Percentiles rank a stretch among this genome's conserved stretches.
Evolutionary conservation across 2,329 filamentous ascomycete species (phyloP).

Genomic region (Celoporthe dispersa): DNA sequence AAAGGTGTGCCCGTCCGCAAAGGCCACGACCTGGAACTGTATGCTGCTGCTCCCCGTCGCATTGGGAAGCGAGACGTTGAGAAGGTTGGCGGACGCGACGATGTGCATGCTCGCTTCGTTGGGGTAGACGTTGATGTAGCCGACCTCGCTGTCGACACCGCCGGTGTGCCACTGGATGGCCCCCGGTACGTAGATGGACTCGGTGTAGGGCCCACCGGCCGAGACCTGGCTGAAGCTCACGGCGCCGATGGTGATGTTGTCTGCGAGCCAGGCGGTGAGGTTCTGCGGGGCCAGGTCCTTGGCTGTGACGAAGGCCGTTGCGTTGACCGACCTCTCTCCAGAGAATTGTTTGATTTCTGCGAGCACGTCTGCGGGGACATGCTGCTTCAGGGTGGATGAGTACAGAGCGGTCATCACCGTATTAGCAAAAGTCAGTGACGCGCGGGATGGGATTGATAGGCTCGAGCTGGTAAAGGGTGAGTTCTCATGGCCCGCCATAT

Average conservation of each 20-base stretch:
- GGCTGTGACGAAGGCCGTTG: neutral
- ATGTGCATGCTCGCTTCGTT: slow-evolving; percentile 45
- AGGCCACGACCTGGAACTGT: slow-evolving; percentile 53
- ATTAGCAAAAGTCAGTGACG: slow-evolving; percentile 3
- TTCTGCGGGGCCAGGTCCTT: slow-evolving; percentile 60
- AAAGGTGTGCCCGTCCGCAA: slow-evolving; percentile 48
- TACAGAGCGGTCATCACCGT: neutral
- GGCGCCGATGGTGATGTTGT: slow-evolving; percentile 62
- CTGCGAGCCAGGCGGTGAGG: slow-evolving; percentile 61
- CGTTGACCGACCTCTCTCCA: neutral
- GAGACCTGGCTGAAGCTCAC: slow-evolving; percentile 60
- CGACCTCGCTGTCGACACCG: slow-evolving; percentile 1
- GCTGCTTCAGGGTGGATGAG: neutral
- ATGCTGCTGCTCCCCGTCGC: slow-evolving; percentile 55
- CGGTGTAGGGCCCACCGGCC: slow-evolving; percentile 56
- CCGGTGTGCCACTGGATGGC: slow-evolving; percentile 58
- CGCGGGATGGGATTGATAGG: neutral
- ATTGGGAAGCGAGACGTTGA: slow-evolving; percentile 58
- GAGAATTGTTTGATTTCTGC: neutral
- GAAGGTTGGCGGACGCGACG: slow-evolving; percentile 43
- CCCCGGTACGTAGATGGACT: slow-evolving; percentile 58
- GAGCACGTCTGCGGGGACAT: slow-evolving; percentile 4
- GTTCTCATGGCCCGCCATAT: slow-evolving; percentile 54
- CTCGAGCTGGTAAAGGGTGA: slow-evolving; percentile 36
- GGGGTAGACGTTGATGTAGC: slow-evolving; percentile 35